These are phyloP conservation scores for Pseudocercospora cruenta DNA, from an alignment of 2,329 filamentous ascomycete species.

Conservation along the genomic window DNA sequence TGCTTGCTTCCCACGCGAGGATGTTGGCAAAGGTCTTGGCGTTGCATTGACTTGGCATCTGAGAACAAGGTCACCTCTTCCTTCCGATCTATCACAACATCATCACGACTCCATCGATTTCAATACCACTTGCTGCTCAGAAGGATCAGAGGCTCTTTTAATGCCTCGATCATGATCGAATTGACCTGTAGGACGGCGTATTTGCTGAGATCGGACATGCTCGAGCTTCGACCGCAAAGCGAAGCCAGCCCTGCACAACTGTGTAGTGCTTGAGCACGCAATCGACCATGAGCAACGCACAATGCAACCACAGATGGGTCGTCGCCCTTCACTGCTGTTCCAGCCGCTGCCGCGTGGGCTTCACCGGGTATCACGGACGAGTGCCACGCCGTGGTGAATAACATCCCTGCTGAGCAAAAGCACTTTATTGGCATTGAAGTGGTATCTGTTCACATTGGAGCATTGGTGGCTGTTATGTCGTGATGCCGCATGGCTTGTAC, in stretches of 20 bases:
- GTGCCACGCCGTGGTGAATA: background rate
- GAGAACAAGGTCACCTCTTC: background rate
- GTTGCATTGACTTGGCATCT: background rate
- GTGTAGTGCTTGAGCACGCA: background rate
- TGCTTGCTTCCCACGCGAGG: background rate
- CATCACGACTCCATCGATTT: background rate
- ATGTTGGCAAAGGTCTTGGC: background rate
- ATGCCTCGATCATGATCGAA: too few species aligned
- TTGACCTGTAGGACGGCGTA: background rate
- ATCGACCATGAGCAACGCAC: background rate
- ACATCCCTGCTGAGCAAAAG: background rate
- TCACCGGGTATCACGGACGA: background rate
- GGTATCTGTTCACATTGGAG: background rate
- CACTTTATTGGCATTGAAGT: background rate
- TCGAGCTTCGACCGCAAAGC: background rate
- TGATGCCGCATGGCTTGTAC: background rate
- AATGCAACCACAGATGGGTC: background rate
- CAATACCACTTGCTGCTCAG: background rate
- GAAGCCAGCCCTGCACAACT: background rate
- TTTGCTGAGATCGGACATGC: background rate
- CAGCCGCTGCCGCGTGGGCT: background rate
- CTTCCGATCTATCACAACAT: background rate
- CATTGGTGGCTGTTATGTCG: conserved; percentile 16
- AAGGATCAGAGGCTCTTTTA: too few species aligned
- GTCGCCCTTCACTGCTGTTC: background rate